Evolutionary conservation across 2,329 filamentous ascomycete species (phyloP), one percentile per base, ranked within the genome.

Genomic region (Trichoderma afroharzianum): DNA sequence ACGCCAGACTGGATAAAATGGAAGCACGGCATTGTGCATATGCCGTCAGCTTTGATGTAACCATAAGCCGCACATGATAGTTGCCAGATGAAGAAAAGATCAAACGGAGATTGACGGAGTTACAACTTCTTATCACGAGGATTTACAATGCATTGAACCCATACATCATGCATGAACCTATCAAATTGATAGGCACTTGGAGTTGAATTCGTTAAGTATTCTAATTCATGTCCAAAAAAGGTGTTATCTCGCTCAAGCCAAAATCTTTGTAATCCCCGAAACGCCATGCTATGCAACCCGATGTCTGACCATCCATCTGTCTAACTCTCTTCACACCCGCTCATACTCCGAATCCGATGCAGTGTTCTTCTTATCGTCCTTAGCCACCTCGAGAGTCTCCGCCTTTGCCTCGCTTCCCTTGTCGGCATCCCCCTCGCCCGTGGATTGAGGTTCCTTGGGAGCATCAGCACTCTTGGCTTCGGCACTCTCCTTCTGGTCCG

Each of bases 271-370:
- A 55, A 26, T 55, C 47, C 47, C 30, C 18, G n/a, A 66, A 71
- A 71, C 70, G 70, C 70, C 70, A 30, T 58, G 57, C 63, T 71
- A 69, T 71, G 64, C 57, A 36, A 43, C 50, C 39, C 18, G 11
- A n/a, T 30, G 18, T 68, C 53, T 32, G 64, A 59, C 33, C 26
- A 61, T 53, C 28, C 47, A 1, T 57, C 26, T 24, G 12, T 43
- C 28, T 15, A 21, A 32, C 9, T 3, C 30, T 32, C 18, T 21
- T 71, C 36, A 72, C 47, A 72, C 66, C 32, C 66, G 80, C 58
- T 80, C 78, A 69, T 80, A 80, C 50, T 79, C 79, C 32, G 79
- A 80, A 72, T 80, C 79, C 18, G 79, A 81, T 9, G 75, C 75
- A 30, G 74, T 57, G 15, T 30, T 72, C 67, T 63, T 76, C 77